A percentile compares a stretch with the other conserved stretches of the same genome.
These are phyloP conservation scores for Daldinia loculata DNA, from an alignment of 495 filamentous ascomycete species.

Conservation along the genomic window DNA sequence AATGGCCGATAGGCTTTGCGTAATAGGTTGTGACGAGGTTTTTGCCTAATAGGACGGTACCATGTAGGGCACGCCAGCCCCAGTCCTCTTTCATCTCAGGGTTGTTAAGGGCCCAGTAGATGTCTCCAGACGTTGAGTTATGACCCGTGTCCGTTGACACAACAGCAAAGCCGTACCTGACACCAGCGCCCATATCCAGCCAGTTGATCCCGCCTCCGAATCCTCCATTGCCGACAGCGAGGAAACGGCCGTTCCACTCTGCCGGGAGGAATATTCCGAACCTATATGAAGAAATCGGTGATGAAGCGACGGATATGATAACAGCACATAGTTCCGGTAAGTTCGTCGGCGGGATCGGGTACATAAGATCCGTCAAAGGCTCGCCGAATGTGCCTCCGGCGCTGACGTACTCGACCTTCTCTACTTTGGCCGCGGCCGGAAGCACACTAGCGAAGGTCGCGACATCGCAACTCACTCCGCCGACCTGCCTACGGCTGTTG, in stretches of 20 bases:
- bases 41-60: conserved; percentile 53
- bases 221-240: conserved; percentile 60
- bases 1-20: conserved; percentile 48
- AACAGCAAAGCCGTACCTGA: conserved; percentile 58
- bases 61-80: conserved; percentile 62
- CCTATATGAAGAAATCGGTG: conserved; percentile 52
- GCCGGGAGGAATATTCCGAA: conserved; percentile 62
- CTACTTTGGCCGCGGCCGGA: conserved; percentile 43
- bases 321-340: conserved; percentile 61
- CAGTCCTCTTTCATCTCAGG: conserved; percentile 53
- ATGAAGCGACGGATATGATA: conserved; percentile 56
- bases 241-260: conserved; percentile 60
- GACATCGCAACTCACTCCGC: conserved; percentile 31
- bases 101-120: conserved; percentile 58
- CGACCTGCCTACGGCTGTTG: conserved; percentile 10
- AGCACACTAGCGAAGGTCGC: conserved; percentile 40
- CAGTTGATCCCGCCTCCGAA: conserved; percentile 64
- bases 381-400: conserved; percentile 51
- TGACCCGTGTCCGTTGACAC: conserved; percentile 67
- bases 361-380: conserved; percentile 50
- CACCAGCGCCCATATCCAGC: conserved; percentile 59
- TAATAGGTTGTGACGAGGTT: conserved; percentile 54
- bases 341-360: conserved; percentile 54
- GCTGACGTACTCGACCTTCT: conserved; percentile 45
- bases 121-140: conserved; percentile 49